Base-by-base conservation (phyloP, 106 monocot genomes). In the Apostasia ramifera region DNA sequence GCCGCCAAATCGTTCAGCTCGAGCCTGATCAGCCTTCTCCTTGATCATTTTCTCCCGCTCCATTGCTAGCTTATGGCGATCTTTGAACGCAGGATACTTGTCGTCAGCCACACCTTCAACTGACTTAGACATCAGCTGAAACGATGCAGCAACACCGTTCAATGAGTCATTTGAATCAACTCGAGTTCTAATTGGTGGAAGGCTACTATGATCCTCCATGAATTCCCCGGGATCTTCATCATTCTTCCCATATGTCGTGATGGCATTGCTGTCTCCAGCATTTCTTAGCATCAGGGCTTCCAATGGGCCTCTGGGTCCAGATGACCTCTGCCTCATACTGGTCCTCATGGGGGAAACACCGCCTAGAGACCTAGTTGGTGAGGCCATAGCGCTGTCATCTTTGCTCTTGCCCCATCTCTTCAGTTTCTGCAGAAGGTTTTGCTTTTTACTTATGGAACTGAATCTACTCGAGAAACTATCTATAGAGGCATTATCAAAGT, bases 371-470 rank as follows among this genome's bases (percentile, higher is more conserved):
- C 80, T 70, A 40, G 79, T 53, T 6, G 95, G 95, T 8, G 92
- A 97, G 37, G 80, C 65, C 8, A 52, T 58, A 47, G 75, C 80
- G 9, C 39, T 61, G 42, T 97, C 95, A 75, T 97, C 89, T 81
- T 89, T 95, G 74, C 70, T 83, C 78, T 73, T 92, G 4, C 95
- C 92, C 95, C 95, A 97, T 73, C 73, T 89, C 74, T 89, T 97
- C 10, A 97, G 71, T 70, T 92, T 97, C 51, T 97, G 92, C n/a
- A 97, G 81, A 2, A 97, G 61, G 48, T 53, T 78, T 14, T 82
- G 76, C 64, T 76, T 92, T 82, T 86, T 97, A 60, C 86, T 81
- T 3, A 89, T 4, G 8, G 52, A 82, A 52, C 89, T 97, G 50
- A 70, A 83, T 78, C 81, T 86, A 69, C 95, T 97, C 1, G 84